phyloP scores from a whole-genome alignment of 345 rosid species.

The Corymbia maculata region DNA sequence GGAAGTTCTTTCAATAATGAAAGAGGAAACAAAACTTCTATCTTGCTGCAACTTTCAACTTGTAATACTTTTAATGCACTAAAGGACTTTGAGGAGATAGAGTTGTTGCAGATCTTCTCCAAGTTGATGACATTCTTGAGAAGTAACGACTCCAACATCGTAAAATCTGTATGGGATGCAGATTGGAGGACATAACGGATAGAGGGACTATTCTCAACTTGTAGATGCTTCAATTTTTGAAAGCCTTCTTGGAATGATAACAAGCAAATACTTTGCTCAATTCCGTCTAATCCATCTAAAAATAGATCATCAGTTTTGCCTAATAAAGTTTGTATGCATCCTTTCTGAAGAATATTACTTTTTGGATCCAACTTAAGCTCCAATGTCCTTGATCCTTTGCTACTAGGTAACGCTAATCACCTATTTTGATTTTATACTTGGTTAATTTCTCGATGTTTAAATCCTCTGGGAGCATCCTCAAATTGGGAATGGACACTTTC shows the following conservation, averaged over 20 bases:
- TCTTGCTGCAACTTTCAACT: accelerated
- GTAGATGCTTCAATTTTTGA: neutral
- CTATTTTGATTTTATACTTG: neutral
- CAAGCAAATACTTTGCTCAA: neutral
- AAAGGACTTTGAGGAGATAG: neutral
- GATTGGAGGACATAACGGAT: accelerated
- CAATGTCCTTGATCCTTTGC: neutral
- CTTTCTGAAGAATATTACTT: neutral
- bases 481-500: neutral
- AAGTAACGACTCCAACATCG: neutral
- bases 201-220: neutral
- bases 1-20: neutral
- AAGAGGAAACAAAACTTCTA: neutral
- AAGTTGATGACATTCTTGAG: neutral
- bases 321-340: accelerated
- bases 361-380: neutral
- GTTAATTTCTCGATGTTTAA: neutral
- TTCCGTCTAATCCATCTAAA: neutral
- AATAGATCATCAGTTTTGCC: neutral
- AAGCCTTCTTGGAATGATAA: neutral
- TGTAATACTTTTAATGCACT: neutral
- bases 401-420: too few relatives aligned
- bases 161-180: neutral
- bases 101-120: neutral
- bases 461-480: neutral